Percentiles rank a stretch among this genome's conserved stretches.
These are phyloP conservation scores for Colletotrichum ledebouriae DNA, from an alignment of 2,329 filamentous ascomycete species.

Conservation along the genomic window DNA sequence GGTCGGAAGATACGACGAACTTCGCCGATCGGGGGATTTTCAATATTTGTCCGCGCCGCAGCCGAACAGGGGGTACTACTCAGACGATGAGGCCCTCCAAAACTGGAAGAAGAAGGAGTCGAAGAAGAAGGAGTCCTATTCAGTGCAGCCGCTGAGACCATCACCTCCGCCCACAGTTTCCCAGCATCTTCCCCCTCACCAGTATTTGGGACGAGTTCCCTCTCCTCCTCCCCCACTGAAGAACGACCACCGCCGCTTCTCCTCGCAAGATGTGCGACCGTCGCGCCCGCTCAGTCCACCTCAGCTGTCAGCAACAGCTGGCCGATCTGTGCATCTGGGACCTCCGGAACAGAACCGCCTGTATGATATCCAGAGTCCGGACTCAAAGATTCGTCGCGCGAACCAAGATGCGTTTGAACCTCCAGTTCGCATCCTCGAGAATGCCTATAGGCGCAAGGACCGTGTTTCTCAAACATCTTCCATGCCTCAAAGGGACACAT, in stretches of 20 bases:
- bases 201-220: background rate
- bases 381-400: background rate
- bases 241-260: conserved; percentile 3
- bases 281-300: background rate
- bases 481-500: too few species aligned
- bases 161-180: background rate
- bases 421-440: too few species aligned
- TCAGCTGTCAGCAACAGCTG: background rate
- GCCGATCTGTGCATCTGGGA: background rate
- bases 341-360: background rate
- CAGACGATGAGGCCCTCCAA: conserved; percentile 10
- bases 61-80: background rate
- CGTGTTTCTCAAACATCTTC: background rate
- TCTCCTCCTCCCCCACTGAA: background rate
- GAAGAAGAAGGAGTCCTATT: background rate
- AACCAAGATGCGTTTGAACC: too few species aligned
- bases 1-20: conserved; percentile 1
- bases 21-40: background rate
- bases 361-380: background rate
- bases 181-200: background rate
- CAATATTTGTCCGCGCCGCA: background rate
- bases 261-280: conserved; percentile 5
- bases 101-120: too few species aligned
- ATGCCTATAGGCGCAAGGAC: background rate
- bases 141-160: background rate